phyloP scores from a whole-genome alignment of 352 stramenopile species.

The Globisporangium emineosum region DNA sequence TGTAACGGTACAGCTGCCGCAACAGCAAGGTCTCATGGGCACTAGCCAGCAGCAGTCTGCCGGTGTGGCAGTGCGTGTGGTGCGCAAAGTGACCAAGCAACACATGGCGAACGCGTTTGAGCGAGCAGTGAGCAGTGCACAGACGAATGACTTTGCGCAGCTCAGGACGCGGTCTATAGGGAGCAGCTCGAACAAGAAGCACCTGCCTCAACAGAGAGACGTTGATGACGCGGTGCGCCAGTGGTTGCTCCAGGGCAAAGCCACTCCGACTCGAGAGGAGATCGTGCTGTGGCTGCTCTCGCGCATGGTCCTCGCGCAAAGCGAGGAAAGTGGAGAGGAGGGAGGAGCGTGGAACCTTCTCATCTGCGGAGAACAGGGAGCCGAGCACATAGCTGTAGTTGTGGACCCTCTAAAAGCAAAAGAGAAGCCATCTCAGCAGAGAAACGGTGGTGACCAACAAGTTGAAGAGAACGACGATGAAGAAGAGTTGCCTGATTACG shows the following conservation, averaged over 20 bases:
- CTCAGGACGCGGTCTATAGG: not conserved
- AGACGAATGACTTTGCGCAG: slow-evolving; percentile 8
- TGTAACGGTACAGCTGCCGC: not conserved
- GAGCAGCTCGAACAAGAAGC: not conserved
- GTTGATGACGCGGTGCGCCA: slow-evolving; percentile 27
- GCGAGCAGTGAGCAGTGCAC: slow-evolving; percentile 19
- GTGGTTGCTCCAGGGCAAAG: slow-evolving; percentile 28
- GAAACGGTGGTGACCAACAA: not conserved
- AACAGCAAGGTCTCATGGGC: not conserved
- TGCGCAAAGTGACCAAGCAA: slow-evolving; percentile 40
- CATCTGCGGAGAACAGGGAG: slow-evolving; percentile 19
- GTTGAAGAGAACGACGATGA: slow-evolving; percentile 1
- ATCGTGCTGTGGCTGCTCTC: slow-evolving; percentile 54
- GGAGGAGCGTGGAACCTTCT: slow-evolving; percentile 10
- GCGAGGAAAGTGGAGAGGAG: not conserved
- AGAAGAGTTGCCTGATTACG: slow-evolving; percentile 11
- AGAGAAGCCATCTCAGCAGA: not conserved
- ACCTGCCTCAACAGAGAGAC: not conserved
- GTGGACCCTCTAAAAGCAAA: not conserved
- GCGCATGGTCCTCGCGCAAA: slow-evolving; percentile 36
- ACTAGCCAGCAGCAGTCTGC: not conserved
- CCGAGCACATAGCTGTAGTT: not conserved
- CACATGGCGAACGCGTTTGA: slow-evolving; percentile 46
- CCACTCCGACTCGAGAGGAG: slow-evolving; percentile 40
- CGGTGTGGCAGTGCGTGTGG: not conserved